Percentiles rank a stretch among this genome's conserved stretches.
Conservation (phyloP, 2,329 filamentous ascomycete genomes). For the Cytospora paraplurivora region DNA sequence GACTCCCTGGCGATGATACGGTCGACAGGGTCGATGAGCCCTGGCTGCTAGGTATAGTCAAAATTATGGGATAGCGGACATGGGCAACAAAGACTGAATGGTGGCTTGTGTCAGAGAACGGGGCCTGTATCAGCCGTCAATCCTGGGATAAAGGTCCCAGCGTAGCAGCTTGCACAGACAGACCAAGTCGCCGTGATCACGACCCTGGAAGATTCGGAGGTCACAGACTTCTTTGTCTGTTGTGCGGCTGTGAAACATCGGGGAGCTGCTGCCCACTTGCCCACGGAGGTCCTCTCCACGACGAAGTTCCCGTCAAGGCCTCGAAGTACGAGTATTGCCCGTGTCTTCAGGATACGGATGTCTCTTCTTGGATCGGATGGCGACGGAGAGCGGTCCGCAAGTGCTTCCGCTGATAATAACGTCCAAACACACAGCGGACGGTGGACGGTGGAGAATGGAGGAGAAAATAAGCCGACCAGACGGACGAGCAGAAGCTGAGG, state of each 20-base stretch:
- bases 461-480: background rate
- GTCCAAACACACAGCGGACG: background rate
- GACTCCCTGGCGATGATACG: slow-evolving; percentile 11
- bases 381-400: background rate
- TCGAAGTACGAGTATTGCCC: slow-evolving; percentile 1
- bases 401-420: background rate
- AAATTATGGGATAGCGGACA: slow-evolving; percentile 16
- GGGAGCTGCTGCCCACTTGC: slow-evolving; percentile 34
- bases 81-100: slow-evolving; percentile 20
- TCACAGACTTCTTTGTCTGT: slow-evolving; percentile 38
- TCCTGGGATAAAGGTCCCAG: slow-evolving; percentile 12
- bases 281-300: slow-evolving; percentile 20
- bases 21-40: slow-evolving; percentile 14
- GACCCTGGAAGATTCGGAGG: slow-evolving; percentile 25
- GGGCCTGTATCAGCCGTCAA: slow-evolving; percentile 17
- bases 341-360: background rate
- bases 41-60: slow-evolving; percentile 17
- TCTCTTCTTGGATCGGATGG: slow-evolving; percentile 1
- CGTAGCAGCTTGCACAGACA: slow-evolving; percentile 14
- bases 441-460: background rate
- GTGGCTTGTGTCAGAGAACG: slow-evolving; percentile 17
- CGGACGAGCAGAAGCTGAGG: background rate
- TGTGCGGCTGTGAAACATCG: slow-evolving; percentile 39
- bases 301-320: slow-evolving; percentile 22
- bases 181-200: slow-evolving; percentile 21